These are phyloP conservation scores for Exophiala xenobiotica DNA, from an alignment of 2,329 filamentous ascomycete genomes.

Conservation along the genomic window DNA sequence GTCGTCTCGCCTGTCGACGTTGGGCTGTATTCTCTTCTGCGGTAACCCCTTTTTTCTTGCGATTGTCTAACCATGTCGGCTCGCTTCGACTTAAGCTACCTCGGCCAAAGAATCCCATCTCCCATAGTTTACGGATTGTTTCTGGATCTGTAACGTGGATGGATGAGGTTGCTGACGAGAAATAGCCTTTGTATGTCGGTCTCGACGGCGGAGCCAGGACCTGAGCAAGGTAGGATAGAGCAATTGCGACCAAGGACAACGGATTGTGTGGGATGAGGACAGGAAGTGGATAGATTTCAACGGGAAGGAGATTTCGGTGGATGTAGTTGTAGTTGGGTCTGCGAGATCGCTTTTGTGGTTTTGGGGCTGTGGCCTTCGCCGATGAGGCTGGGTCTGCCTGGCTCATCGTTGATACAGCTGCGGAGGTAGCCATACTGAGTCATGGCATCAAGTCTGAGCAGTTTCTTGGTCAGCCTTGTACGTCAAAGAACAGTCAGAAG, in stretches of 20 bases:
- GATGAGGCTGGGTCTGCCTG: constrained; percentile 13
- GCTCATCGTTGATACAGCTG: constrained; percentile 28
- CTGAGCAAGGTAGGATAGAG: constrained; percentile 74
- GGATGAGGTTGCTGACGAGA: constrained; percentile 77
- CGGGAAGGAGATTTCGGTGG: constrained; percentile 76
- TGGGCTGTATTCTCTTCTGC: constrained; percentile 78
- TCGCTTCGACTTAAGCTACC: constrained; percentile 91
- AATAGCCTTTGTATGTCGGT: constrained; percentile 68
- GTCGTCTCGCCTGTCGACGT: constrained; percentile 74
- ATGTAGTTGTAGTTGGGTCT: constrained; percentile 68
- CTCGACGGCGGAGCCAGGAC: constrained; percentile 63
- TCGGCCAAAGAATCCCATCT: constrained; percentile 96
- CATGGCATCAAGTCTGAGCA: constrained; percentile 31
- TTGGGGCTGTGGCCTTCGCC: constrained; percentile 19
- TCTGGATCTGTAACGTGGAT: constrained; percentile 77
- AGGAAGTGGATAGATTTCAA: constrained; percentile 80
- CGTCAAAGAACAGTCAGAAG: constrained; percentile 7
- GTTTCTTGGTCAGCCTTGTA: constrained; percentile 14
- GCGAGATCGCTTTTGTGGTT: constrained; percentile 31
- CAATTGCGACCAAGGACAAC: constrained; percentile 77
- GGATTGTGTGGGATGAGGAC: constrained; percentile 90
- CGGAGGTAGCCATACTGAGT: constrained; percentile 30
- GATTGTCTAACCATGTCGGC: constrained; percentile 84
- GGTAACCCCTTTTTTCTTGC: constrained; percentile 74
- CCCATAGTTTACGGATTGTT: constrained; percentile 81